Evolutionary conservation across 441 rosid species (phyloP), one percentile per base, ranked within the genome.

Genomic region (Croton laevigatus): DNA sequence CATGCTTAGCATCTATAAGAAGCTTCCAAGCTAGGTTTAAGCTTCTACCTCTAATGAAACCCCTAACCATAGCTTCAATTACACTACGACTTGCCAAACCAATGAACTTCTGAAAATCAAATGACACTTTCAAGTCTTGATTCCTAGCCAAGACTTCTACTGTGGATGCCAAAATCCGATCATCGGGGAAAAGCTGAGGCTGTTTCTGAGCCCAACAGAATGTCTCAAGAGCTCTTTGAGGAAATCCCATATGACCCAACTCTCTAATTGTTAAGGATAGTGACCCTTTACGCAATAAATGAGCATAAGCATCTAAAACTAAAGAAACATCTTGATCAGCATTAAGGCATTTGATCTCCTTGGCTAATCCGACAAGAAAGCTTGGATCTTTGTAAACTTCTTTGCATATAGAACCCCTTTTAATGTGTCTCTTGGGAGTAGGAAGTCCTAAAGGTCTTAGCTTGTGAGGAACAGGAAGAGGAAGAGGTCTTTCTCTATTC

Each of bases 131-230:
- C 73, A 91, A 69, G 69, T 85, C 87, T 4, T 77, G 88, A 57
- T 80, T 83, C 82, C 82, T 81, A 0, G 96, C 92, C 48, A 95
- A 73, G 44, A 95, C 94, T 81, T 92, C 93, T 3, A 92, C 78
- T 4, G 89, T 85, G 0, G 96, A 88, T 36, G 84, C 89, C 48
- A 92, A 79, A 57, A 90, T 80, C 71, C 81, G 70, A 67, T 95
- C 87, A 80, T 92, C 98, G 0, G 92, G 99, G 36, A 75, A 86
- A 14, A 95, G 79, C 42, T 80, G 91, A 38, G 89, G 74, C 63
- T 85, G 91, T 65, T 85, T 86, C 79, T 87, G 86, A 12, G 91
- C 91, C 97, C 97, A 95, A 27, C 88, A 88, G 76, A 85, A 87
- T 12, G 94, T 85, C 74, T 89, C 95, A 42, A 88, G 65, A 71